phyloP scores from a whole-genome alignment of 306 rosid species.

The Vicia faba region DNA sequence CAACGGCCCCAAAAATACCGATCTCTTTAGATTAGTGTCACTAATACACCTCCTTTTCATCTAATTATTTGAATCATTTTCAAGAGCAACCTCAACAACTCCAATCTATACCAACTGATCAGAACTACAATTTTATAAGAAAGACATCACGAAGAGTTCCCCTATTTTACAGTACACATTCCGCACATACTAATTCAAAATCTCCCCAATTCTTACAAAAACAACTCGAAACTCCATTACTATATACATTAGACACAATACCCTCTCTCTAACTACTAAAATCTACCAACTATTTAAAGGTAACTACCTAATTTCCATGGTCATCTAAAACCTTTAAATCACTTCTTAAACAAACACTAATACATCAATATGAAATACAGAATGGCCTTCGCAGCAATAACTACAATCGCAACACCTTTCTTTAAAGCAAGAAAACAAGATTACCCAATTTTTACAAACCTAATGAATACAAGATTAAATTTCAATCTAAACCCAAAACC shows the following conservation, averaged over 20 bases:
- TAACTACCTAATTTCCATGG: not conserved
- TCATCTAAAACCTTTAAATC: not conserved
- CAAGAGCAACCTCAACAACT: too few relatives aligned
- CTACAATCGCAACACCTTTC: not conserved
- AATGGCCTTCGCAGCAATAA: not conserved
- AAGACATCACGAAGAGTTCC: too few relatives aligned
- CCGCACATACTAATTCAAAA: not conserved
- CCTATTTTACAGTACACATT: not conserved
- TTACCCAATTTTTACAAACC: constrained; percentile 2
- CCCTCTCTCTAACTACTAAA: not conserved
- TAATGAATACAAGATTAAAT: not conserved
- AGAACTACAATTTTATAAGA: too few relatives aligned
- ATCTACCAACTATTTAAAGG: not conserved
- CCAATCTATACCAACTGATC: too few relatives aligned
- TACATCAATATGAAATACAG: not conserved
- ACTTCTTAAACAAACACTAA: not conserved
- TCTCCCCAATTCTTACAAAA: not conserved
- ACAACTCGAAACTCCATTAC: too few relatives aligned
- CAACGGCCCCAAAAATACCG: too few relatives aligned
- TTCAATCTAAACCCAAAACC: constrained; percentile 14
- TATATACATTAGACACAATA: not conserved
- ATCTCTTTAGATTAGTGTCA: too few relatives aligned
- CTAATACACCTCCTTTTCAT: too few relatives aligned
- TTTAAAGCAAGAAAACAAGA: constrained; percentile 21
- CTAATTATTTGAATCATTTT: too few relatives aligned